Percentiles rank a stretch among this genome's conserved stretches.
These are phyloP conservation scores for Leishmania guyanensis DNA, from an alignment of 208 protist genomes.

Conservation along the genomic window DNA sequence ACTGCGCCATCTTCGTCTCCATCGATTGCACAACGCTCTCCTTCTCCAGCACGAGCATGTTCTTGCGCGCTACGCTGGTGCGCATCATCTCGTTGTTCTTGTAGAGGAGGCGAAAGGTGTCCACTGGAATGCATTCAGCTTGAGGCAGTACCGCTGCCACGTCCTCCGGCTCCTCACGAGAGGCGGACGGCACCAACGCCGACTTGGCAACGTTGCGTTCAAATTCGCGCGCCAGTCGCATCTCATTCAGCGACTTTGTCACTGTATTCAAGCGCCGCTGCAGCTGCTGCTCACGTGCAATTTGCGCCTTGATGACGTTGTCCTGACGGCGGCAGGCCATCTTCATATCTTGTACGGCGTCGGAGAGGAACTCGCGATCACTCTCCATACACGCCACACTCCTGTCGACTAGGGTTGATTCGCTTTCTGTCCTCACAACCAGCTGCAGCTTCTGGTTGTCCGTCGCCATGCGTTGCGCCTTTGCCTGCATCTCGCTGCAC, in stretches of 20 bases:
- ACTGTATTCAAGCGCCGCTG: conserved; percentile 77
- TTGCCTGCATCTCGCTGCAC: conserved; percentile 58
- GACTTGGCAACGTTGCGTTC: conserved; percentile 75
- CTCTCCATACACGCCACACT: conserved; percentile 70
- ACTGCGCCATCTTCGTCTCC: conserved; percentile 67
- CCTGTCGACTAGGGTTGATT: conserved; percentile 50
- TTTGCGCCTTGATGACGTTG: conserved; percentile 78
- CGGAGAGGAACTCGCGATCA: conserved; percentile 77
- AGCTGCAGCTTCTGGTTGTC: conserved; percentile 37
- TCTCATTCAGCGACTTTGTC: conserved; percentile 73
- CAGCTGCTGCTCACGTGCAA: conserved; percentile 82
- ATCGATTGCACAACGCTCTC: conserved; percentile 80
- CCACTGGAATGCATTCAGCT: conserved; percentile 78
- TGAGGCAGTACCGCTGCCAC: conserved; percentile 78
- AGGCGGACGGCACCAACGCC: conserved; percentile 70
- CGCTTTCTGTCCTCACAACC: conserved; percentile 44
- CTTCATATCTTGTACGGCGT: conserved; percentile 72
- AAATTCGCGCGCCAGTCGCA: conserved; percentile 83
- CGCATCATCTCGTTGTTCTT: conserved; percentile 89
- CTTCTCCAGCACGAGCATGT: conserved; percentile 92
- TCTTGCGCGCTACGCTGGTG: conserved; percentile 82
- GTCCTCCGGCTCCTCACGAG: conserved; percentile 77
- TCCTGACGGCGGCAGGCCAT: conserved; percentile 73
- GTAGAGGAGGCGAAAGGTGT: conserved; percentile 85
- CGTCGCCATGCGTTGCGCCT: conserved; percentile 51